Evolutionary conservation across 2,329 filamentous ascomycete genomes (phyloP).

Genomic region (Alternaria hordeiaustralica): DNA sequence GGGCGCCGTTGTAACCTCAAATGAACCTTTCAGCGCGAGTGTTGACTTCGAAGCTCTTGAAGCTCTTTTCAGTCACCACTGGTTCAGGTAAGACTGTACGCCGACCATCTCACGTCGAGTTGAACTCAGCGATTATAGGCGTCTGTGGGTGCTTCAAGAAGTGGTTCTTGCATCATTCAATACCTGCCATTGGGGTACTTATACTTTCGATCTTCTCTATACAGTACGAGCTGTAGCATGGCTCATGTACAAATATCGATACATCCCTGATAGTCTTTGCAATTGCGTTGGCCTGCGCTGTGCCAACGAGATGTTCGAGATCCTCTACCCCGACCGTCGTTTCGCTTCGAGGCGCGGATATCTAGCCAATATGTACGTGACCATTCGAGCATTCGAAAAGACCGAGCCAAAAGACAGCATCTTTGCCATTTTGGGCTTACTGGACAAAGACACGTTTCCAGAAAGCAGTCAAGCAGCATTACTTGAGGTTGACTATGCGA

Average conservation of each 20-base stretch:
- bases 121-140: not conserved
- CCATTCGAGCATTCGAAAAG: not conserved
- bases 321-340: not conserved
- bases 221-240: not conserved
- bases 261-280: rapidly evolving
- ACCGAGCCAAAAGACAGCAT: not conserved
- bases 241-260: not conserved
- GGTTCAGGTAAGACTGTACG: not conserved
- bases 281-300: not conserved
- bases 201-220: not conserved
- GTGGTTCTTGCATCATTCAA: not conserved
- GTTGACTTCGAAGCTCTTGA: not conserved
- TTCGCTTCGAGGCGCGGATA: rapidly evolving
- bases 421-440: not conserved
- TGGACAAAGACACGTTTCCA: rapidly evolving
- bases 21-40: rapidly evolving
- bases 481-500: not conserved
- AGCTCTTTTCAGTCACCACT: rapidly evolving
- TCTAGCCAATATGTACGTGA: rapidly evolving
- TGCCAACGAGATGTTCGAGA: rapidly evolving
- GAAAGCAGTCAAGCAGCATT: not conserved
- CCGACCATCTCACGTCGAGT: rapidly evolving
- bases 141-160: not conserved
- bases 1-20: rapidly evolving
- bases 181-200: not conserved